Conservation (phyloP, 768 basidiomycete genomes). For the Postia placenta region DNA sequence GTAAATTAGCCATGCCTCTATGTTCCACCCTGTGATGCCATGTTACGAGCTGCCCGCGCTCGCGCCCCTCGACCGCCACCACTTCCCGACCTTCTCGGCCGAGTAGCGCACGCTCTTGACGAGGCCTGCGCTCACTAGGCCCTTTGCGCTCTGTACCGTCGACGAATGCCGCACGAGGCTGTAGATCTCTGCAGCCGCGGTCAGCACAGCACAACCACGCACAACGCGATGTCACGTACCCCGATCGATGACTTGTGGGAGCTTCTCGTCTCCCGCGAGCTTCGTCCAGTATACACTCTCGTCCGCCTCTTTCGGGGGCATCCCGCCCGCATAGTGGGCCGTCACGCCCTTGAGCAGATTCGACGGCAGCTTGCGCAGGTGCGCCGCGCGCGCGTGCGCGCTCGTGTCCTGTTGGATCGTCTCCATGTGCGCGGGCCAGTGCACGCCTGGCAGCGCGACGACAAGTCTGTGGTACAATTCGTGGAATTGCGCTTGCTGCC, state of each 20-base stretch:
- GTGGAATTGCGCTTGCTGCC: conserved; percentile 77
- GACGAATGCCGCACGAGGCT: conserved; percentile 80
- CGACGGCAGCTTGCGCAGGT: conserved; percentile 74
- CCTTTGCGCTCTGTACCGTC: conserved; percentile 79
- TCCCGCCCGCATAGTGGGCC: conserved; percentile 37
- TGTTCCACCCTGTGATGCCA: background rate
- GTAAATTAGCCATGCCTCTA: background rate
- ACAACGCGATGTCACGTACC: conserved; percentile 29
- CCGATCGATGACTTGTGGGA: conserved; percentile 46
- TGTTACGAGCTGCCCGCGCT: conserved; percentile 2
- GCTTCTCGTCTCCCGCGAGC: conserved; percentile 57
- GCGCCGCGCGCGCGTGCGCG: conserved; percentile 61
- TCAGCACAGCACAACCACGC: background rate
- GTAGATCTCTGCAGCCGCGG: conserved; percentile 53
- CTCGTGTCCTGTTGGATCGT: conserved; percentile 71
- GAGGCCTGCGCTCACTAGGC: conserved; percentile 75
- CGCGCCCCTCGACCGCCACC: conserved; percentile 43
- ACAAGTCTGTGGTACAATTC: conserved; percentile 81
- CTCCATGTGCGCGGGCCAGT: conserved; percentile 50
- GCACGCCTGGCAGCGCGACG: conserved; percentile 72
- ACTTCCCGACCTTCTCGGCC: conserved; percentile 76
- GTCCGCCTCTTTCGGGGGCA: conserved; percentile 47
- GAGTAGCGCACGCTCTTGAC: conserved; percentile 75
- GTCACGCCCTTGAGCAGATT: conserved; percentile 55
- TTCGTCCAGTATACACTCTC: conserved; percentile 72